Percentiles rank a stretch among this genome's conserved stretches.
Conservation (phyloP, 345 rosid genomes). For the Dimocarpus longan region DNA sequence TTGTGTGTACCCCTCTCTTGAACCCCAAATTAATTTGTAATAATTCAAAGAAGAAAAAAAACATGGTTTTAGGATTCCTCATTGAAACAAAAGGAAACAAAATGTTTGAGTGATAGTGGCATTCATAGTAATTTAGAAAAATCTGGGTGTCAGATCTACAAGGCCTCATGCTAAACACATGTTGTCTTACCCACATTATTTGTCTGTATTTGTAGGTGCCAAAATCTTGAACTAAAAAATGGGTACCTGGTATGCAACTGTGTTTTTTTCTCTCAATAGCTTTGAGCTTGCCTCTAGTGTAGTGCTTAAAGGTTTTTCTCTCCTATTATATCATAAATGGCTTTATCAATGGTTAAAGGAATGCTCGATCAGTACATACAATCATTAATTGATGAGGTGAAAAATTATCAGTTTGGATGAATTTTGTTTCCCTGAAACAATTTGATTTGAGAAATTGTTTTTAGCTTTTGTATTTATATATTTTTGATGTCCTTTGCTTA, state of each 20-base stretch:
- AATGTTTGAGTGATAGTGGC: constrained; percentile 26
- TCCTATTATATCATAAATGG: constrained; percentile 35
- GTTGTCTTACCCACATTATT: constrained; percentile 26
- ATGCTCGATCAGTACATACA: constrained; percentile 44
- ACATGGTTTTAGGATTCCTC: too few relatives aligned
- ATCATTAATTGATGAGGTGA: constrained; percentile 54
- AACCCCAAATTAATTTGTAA: too few relatives aligned
- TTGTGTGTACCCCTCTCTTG: too few relatives aligned
- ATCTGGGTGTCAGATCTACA: constrained; percentile 19
- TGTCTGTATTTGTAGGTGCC: constrained; percentile 22
- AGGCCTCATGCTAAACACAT: constrained; percentile 27
- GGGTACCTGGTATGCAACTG: constrained; percentile 22
- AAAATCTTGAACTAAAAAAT: constrained; percentile 23
- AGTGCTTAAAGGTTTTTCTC: constrained; percentile 10
- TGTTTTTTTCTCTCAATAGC: constrained; percentile 20
- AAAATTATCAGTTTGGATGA: constrained; percentile 1
- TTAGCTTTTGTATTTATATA: not conserved
- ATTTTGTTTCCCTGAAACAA: not conserved
- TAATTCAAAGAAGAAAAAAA: too few relatives aligned
- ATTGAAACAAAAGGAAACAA: too few relatives aligned
- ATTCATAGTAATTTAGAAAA: constrained; percentile 28
- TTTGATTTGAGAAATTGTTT: not conserved
- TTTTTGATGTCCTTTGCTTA: constrained; percentile 5
- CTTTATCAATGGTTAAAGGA: constrained; percentile 44
- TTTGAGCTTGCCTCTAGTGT: constrained; percentile 18